phyloP scores from a whole-genome alignment of 495 filamentous ascomycete genomes.

The Chaetomium cochliodes region DNA sequence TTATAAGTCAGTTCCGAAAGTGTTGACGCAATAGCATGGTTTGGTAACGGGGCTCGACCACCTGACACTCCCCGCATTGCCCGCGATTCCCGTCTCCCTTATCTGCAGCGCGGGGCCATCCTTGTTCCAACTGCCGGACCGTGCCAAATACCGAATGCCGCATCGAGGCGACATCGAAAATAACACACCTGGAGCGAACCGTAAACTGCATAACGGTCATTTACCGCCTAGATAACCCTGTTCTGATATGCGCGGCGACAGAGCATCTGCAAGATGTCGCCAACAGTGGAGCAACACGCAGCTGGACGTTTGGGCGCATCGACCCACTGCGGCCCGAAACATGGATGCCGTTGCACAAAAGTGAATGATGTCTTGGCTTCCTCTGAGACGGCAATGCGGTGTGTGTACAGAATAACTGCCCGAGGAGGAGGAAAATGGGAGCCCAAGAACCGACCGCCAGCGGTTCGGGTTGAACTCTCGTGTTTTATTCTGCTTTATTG shows the following conservation, averaged over 20 bases:
- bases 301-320: background rate
- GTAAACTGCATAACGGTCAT: background rate
- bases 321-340: constrained; percentile 8
- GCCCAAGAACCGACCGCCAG: no score
- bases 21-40: constrained; percentile 14
- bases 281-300: background rate
- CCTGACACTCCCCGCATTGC: constrained; percentile 22
- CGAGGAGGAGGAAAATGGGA: background rate
- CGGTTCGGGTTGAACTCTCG: no score
- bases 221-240: background rate
- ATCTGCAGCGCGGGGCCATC: constrained; percentile 2
- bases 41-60: constrained; percentile 2
- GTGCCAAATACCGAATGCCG: background rate
- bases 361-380: background rate
- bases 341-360: background rate
- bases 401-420: background rate
- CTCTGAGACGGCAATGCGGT: background rate
- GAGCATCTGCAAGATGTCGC: background rate
- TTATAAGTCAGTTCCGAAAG: background rate
- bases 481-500: no score
- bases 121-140: constrained; percentile 6
- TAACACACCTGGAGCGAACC: no score
- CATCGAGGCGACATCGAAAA: background rate
- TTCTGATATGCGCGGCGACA: background rate
- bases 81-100: background rate